Evolutionary conservation across 2,329 filamentous ascomycete genomes (phyloP).

Genomic region (Colletotrichum kahawae): DNA sequence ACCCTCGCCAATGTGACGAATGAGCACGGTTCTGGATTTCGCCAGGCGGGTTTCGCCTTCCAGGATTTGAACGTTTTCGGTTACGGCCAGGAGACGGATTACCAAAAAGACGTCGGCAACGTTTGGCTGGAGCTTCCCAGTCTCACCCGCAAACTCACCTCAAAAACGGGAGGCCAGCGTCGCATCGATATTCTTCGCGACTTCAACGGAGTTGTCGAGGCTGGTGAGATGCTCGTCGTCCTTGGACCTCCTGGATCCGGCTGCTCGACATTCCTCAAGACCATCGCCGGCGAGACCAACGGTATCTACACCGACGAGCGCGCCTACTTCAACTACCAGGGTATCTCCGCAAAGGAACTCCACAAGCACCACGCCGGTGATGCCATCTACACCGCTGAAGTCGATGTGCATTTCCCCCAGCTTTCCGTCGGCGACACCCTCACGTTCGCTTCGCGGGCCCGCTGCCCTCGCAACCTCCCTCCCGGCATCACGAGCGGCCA

Average conservation of each 20-base stretch:
- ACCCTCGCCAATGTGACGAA: slow-evolving; percentile 28
- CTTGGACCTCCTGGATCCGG: slow-evolving; percentile 59
- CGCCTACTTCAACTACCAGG: slow-evolving; percentile 21
- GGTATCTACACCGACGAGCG: slow-evolving; percentile 50
- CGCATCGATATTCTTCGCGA: slow-evolving; percentile 54
- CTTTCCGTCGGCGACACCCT: slow-evolving; percentile 66
- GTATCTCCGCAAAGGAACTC: slow-evolving; percentile 14
- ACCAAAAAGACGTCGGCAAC: slow-evolving; percentile 47
- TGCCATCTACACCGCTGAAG: slow-evolving; percentile 70
- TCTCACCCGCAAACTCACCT: slow-evolving; percentile 36
- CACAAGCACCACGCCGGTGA: slow-evolving; percentile 51
- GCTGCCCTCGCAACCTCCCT: slow-evolving; percentile 52
- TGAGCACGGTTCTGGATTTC: slow-evolving; percentile 29
- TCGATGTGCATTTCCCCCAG: slow-evolving; percentile 66
- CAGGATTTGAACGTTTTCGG: slow-evolving; percentile 48
- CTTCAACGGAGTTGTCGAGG: slow-evolving; percentile 56
- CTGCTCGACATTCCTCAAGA: slow-evolving; percentile 73
- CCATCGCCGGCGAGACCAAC: slow-evolving; percentile 66
- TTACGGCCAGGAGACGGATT: slow-evolving; percentile 44
- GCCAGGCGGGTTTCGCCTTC: slow-evolving; percentile 40
- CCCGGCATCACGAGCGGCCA: slow-evolving; percentile 44
- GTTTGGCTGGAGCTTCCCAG: slow-evolving; percentile 32
- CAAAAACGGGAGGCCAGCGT: slow-evolving; percentile 26
- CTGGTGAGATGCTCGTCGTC: slow-evolving; percentile 62
- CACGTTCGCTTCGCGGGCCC: slow-evolving; percentile 62